phyloP scores from a whole-genome alignment of 2,329 filamentous ascomycete species.

The Penicillium palitans region DNA sequence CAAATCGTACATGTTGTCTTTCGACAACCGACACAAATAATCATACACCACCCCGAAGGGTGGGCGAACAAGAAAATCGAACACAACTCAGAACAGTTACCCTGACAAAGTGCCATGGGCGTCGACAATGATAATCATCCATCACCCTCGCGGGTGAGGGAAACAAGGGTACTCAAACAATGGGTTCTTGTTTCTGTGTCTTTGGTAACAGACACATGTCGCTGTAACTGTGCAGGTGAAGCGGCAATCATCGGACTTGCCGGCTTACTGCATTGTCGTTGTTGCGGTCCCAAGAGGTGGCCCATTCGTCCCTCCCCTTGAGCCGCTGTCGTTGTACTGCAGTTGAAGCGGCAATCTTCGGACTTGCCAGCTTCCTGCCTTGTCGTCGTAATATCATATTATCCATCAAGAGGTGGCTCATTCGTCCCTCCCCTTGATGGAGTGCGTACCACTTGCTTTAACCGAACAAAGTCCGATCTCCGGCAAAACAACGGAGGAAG shows the following conservation, averaged over 20 bases:
- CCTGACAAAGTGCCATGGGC: background rate
- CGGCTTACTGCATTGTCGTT: slow-evolving; percentile 2
- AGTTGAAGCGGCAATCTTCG: background rate
- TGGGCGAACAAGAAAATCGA: background rate
- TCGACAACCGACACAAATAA: background rate
- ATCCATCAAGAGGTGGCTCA: slow-evolving; percentile 2
- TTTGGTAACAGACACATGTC: background rate
- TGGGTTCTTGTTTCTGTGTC: background rate
- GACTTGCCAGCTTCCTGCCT: slow-evolving; percentile 2
- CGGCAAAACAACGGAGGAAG: slow-evolving; percentile 2
- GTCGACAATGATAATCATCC: background rate
- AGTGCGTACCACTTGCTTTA: background rate
- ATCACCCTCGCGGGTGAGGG: background rate
- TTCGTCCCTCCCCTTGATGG: slow-evolving; percentile 7
- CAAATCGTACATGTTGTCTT: background rate
- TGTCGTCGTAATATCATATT: background rate
- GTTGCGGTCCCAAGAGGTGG: background rate
- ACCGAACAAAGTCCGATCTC: slow-evolving; percentile 5
- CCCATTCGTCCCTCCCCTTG: slow-evolving; percentile 5
- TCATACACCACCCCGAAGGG: background rate
- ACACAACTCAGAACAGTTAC: background rate
- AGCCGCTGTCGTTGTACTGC: background rate
- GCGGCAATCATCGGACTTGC: slow-evolving; percentile 3
- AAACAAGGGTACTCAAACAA: background rate
- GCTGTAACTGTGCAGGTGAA: slow-evolving; percentile 1